Percentiles rank a stretch among this genome's conserved stretches.
Evolutionary conservation across 306 rosid species (phyloP).

Genomic region (Castanea sativa): DNA sequence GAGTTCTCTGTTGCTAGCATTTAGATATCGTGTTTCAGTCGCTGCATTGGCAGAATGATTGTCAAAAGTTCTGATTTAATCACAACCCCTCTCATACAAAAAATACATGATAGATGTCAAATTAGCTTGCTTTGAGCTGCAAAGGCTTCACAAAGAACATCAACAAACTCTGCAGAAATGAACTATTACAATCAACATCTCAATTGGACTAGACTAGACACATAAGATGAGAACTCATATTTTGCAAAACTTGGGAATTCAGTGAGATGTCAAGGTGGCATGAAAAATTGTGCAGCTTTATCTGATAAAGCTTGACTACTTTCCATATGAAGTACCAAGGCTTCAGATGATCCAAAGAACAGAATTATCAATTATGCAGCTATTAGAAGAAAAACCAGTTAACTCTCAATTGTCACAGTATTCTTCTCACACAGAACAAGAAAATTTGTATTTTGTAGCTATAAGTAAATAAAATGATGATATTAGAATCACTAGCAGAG

Average conservation of each 20-base stretch:
- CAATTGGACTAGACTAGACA: not conserved
- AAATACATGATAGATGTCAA: conserved; percentile 1
- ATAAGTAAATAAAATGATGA: not conserved
- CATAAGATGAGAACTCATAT: not conserved
- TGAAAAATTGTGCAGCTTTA: not conserved
- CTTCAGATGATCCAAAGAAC: not conserved
- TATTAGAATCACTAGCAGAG: conserved; percentile 3
- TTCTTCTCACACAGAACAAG: not conserved
- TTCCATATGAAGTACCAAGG: not conserved
- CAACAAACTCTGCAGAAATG: not conserved
- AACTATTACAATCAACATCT: not conserved
- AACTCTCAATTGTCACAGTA: not conserved
- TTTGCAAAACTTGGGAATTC: not conserved
- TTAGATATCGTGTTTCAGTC: conserved; percentile 82
- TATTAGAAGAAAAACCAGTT: not conserved
- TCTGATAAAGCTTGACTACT: not conserved
- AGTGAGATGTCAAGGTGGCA: not conserved
- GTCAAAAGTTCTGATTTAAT: conserved; percentile 25
- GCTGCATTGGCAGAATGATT: conserved; percentile 54
- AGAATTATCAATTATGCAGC: conserved; percentile 5
- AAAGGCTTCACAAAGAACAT: not conserved
- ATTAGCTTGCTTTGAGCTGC: conserved; percentile 9
- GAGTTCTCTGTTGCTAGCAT: conserved; percentile 89
- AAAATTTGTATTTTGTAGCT: not conserved
- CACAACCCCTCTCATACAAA: conserved; percentile 9